Percentiles rank a stretch among this genome's conserved stretches.
Conservation (phyloP, 1,139 yeast species). For the Citeromyces hawaiiensis region DNA sequence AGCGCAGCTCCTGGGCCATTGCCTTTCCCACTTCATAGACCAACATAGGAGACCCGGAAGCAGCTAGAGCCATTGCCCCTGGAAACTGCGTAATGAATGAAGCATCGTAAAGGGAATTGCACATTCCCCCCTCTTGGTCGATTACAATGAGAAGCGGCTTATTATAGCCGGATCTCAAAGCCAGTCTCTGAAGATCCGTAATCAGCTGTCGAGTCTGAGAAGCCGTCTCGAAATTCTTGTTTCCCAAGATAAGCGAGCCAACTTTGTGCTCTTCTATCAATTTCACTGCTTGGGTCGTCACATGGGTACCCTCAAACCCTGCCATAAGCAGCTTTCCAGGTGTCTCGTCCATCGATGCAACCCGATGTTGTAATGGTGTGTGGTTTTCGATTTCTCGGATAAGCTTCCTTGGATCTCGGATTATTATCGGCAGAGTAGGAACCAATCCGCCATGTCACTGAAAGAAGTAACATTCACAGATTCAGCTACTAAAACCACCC, state of each 20-base stretch:
- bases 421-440: too few species aligned
- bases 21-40: constrained; percentile 45
- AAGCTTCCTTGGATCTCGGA: too few species aligned
- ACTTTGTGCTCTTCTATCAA: constrained; percentile 40
- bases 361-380: not conserved
- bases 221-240: constrained; percentile 39
- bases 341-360: constrained; percentile 1
- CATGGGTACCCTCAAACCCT: constrained; percentile 47
- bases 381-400: not conserved
- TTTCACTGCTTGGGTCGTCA: constrained; percentile 42
- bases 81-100: constrained; percentile 45
- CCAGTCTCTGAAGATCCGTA: constrained; percentile 41
- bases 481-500: not conserved
- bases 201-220: constrained; percentile 37
- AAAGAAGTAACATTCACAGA: not conserved
- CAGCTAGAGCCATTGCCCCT: constrained; percentile 53
- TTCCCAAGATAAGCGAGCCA: constrained; percentile 43
- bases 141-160: constrained; percentile 33
- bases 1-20: constrained; percentile 35
- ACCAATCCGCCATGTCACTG: not conserved
- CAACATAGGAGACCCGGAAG: constrained; percentile 35
- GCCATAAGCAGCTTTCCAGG: constrained; percentile 35
- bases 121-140: constrained; percentile 34
- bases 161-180: constrained; percentile 35
- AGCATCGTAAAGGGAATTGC: constrained; percentile 43